Evolutionary conservation across 805 yeast species (phyloP), one percentile per base, ranked within the genome.

Genomic region (Saccharomycopsis oosterbeekiorum): DNA sequence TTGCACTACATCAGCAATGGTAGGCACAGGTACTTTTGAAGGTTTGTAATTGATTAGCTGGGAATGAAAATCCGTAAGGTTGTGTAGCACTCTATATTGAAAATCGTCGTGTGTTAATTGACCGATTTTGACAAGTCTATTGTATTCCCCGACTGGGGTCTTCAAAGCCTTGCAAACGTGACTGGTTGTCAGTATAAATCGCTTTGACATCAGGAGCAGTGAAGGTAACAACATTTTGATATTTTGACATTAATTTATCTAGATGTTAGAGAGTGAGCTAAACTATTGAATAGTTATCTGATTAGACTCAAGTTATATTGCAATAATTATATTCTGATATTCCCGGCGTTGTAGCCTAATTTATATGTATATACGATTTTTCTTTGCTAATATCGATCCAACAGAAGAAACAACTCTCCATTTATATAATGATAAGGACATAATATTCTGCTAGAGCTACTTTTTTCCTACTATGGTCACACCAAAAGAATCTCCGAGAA

Each of bases 71-170:
- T 74, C 70, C 19, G 87, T 81, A 62, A 93, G 74, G 14, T 80
- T 80, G 17, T 80, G 71, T 50, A 93, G 81, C 60, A 90, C 86
- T 37, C 82, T 80, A 50, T 96, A 78, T 73, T 93, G 98, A 71
- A 86, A 86, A 21, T 82, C 83, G 70, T 93, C 99, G 67, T 87
- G 88, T 62, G 82, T 76, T 26, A 88, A 73, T 61, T 74, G 75
- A 0, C 85, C 84, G 14, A 71, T 56, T n/a, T 75, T 69, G 2
- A 84, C 83, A 34, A 79, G 70, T 50, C 73, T 62, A 60, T 84
- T 78, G 65, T 84, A 84, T 61, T 79, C 80, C 60, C 78, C 75
- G 10, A 84, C 62, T 1, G 87, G 88, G 1, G 81, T 74, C 57
- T 63, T 63, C 14, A 24, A 15, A 1, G 34, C 55, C 15, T 15